A percentile compares a stretch with the other conserved stretches of the same genome.
phyloP scores from a whole-genome alignment of 495 filamentous ascomycete species.

The Annulohypoxylon maeteangense region DNA sequence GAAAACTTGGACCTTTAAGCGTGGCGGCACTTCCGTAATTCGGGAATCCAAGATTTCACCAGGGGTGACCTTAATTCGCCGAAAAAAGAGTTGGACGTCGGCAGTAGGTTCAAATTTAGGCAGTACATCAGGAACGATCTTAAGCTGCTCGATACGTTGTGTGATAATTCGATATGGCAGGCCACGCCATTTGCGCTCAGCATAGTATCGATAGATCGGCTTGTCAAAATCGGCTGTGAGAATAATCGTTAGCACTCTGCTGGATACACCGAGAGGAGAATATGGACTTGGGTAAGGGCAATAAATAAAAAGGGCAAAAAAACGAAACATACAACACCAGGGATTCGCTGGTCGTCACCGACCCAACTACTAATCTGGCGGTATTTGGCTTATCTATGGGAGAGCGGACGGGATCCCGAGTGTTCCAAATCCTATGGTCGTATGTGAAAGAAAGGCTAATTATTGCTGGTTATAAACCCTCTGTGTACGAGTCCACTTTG shows the following conservation, averaged over 20 bases:
- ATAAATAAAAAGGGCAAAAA: constrained; percentile 24
- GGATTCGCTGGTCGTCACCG: constrained; percentile 62
- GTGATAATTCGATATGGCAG: constrained; percentile 77
- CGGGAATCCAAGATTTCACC: constrained; percentile 80
- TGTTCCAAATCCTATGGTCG: constrained; percentile 59
- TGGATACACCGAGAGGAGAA: background rate
- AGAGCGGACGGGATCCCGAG: constrained; percentile 64
- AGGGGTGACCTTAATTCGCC: constrained; percentile 70
- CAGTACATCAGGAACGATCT: constrained; percentile 92
- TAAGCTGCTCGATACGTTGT: constrained; percentile 89
- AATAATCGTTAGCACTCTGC: constrained; percentile 36
- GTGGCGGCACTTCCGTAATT: constrained; percentile 74
- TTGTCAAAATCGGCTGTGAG: constrained; percentile 92
- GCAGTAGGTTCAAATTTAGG: constrained; percentile 80
- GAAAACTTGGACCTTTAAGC: constrained; percentile 85
- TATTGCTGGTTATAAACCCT: constrained; percentile 24
- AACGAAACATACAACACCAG: constrained; percentile 58
- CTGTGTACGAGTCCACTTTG: constrained; percentile 8
- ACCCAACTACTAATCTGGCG: constrained; percentile 60
- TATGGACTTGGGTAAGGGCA: background rate
- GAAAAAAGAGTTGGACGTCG: constrained; percentile 84
- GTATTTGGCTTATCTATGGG: constrained; percentile 56
- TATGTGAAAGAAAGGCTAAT: constrained; percentile 41
- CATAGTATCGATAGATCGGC: constrained; percentile 93
- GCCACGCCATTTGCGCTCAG: constrained; percentile 83